Evolutionary conservation across 1,139 yeast genomes (phyloP).

Genomic region (Pneumocystis jirovecii): DNA sequence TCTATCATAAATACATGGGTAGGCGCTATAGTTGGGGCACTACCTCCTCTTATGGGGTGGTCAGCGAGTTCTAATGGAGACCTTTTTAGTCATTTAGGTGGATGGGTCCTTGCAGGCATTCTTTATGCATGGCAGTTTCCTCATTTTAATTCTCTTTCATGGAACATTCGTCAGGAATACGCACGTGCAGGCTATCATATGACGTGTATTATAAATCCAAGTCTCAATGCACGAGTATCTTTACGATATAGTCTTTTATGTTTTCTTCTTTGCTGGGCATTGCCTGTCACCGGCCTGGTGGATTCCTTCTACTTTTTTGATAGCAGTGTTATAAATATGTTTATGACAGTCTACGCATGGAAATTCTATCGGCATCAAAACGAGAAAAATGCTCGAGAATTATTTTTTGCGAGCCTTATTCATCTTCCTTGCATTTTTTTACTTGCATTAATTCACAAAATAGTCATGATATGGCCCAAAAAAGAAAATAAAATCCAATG

Average conservation of each 20-base stretch:
- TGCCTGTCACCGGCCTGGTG: constrained; percentile 64
- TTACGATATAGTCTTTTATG: constrained; percentile 71
- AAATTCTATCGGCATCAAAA: constrained; percentile 50
- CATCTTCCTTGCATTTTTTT: constrained; percentile 82
- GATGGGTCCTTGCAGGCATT: constrained; percentile 58
- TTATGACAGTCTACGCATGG: constrained; percentile 70
- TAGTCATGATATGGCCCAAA: constrained; percentile 25
- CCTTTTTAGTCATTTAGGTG: constrained; percentile 14
- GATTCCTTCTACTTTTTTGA: constrained; percentile 71
- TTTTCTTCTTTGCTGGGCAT: constrained; percentile 85
- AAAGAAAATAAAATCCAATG: not conserved
- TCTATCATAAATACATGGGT: constrained; percentile 92
- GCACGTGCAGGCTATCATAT: constrained; percentile 87
- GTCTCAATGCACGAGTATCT: constrained; percentile 83
- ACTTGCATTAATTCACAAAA: constrained; percentile 85
- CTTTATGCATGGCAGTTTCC: constrained; percentile 98
- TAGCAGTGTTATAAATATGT: constrained; percentile 64
- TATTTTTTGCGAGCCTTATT: constrained; percentile 91
- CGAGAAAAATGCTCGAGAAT: constrained; percentile 53
- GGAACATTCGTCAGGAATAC: constrained; percentile 75
- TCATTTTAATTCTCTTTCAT: constrained; percentile 85
- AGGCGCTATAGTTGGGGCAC: constrained; percentile 95
- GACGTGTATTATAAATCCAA: constrained; percentile 91
- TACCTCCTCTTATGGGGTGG: constrained; percentile 99
- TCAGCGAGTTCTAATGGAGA: constrained; percentile 54